Conservation (phyloP, 495 filamentous ascomycete genomes). For the Aspergillus saccharolyticus region DNA sequence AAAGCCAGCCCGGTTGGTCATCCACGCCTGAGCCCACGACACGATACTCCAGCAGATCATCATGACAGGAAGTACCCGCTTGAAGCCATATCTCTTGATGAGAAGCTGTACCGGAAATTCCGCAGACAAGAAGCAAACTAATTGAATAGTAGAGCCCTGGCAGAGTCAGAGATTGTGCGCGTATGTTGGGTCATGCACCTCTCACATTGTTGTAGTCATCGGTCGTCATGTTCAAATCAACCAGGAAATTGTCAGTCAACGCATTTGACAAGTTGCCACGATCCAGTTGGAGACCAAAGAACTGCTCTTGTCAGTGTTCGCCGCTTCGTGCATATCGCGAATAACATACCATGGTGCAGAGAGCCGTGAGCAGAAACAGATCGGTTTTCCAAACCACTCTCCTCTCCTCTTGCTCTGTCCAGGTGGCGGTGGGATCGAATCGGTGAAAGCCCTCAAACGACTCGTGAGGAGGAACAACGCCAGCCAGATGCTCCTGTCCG, state of each 20-base stretch:
- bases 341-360: constrained; percentile 40
- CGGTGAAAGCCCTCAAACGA: constrained; percentile 46
- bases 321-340: not conserved
- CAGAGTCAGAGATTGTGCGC: not conserved
- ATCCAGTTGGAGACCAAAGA: constrained; percentile 53
- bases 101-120: constrained; percentile 35
- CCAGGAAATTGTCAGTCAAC: constrained; percentile 48
- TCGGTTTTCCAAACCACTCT: constrained; percentile 46
- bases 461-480: constrained; percentile 21
- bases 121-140: constrained; percentile 28
- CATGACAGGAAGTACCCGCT: constrained; percentile 20
- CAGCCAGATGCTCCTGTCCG: constrained; percentile 22
- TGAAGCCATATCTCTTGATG: constrained; percentile 27
- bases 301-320: constrained; percentile 22
- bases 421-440: constrained; percentile 46
- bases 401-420: constrained; percentile 50
- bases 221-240: constrained; percentile 47
- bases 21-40: constrained; percentile 33
- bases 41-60: constrained; percentile 49
- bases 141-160: constrained; percentile 30
- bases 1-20: constrained; percentile 32
- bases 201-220: constrained; percentile 39
- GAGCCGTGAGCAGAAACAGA: constrained; percentile 42
- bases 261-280: constrained; percentile 51
- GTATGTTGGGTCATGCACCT: constrained; percentile 40